Base-by-base conservation (phyloP, 2,329 filamentous ascomycete species). In the Diaporthe aspalathi region DNA sequence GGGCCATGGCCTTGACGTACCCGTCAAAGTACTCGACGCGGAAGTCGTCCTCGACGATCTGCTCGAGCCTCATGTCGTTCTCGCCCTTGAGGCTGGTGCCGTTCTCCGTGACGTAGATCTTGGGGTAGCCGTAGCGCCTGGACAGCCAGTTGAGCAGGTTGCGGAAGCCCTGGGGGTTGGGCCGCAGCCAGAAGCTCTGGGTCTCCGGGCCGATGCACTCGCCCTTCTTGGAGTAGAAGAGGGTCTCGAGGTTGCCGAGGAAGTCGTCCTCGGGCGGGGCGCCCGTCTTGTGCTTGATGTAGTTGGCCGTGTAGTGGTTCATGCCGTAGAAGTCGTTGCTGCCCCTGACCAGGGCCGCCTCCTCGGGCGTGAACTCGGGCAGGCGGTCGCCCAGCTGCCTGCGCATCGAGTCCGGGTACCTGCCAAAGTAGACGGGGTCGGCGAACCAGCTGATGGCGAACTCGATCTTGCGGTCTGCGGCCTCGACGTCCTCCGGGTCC, bases 261-360 rank as follows among this genome's bases (percentile, higher is more conserved):
- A 90, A 90, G 83, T 97, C 94, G 65, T 92, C 86, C 5, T 84
- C 83, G 1, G 88, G 85, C 0, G 93, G 83, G 60, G 86, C 83
- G 8, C 86, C 87, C 9, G 88, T 86, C 78, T 90, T 89, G 83
- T 95, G 91, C 80, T 90, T 91, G 83, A 97, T 91, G 83, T 93
- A 97, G 86, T 96, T 93, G 78, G 93, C 92, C 65, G 93, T 95
- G 85, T 97, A 97, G 86, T 94, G 92, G 85, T 97, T 97, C 93
- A 95, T 95, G 80, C 93, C 94, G 81, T 97, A 97, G 83, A 97
- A 97, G 84, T 97, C 94, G 81, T 96, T 96, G 79, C 91, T 94
- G n/a, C 93, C 93, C 77, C 92, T 87, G 56, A 97, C 90, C n/a
- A 96, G 85, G 2, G 88, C 89, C 29, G 85, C 81, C 79, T 97